A percentile compares a stretch with the other conserved stretches of the same genome.
Conservation (phyloP, 2,329 filamentous ascomycete genomes). For the Hypoxylon sp. region DNA sequence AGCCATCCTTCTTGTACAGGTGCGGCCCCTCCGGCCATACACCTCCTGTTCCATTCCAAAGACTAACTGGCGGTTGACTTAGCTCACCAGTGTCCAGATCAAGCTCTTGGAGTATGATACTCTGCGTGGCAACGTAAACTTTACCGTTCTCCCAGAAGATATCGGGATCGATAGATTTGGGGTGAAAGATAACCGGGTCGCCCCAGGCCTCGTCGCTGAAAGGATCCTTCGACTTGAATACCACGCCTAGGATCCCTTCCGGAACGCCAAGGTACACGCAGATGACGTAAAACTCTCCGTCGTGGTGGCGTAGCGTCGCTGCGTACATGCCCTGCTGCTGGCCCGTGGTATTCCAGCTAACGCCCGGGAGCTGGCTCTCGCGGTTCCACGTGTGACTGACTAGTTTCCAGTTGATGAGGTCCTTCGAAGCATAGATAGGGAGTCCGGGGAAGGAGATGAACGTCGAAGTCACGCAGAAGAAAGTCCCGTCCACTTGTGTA, state of each 20-base stretch:
- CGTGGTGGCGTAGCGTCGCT: slow-evolving; percentile 53
- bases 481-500: slow-evolving; percentile 59
- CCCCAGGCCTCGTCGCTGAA: slow-evolving; percentile 59
- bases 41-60: slow-evolving; percentile 64
- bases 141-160: slow-evolving; percentile 60
- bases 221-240: slow-evolving; percentile 60
- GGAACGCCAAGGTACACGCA: slow-evolving; percentile 50
- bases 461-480: slow-evolving; percentile 67
- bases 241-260: slow-evolving; percentile 33
- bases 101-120: slow-evolving; percentile 53
- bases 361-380: slow-evolving; percentile 59
- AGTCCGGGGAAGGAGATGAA: slow-evolving; percentile 68
- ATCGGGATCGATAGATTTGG: slow-evolving; percentile 58
- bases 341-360: slow-evolving; percentile 51
- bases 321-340: slow-evolving; percentile 56
- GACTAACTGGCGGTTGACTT: slow-evolving; percentile 49
- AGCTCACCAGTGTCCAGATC: slow-evolving; percentile 56
- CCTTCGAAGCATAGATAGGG: slow-evolving; percentile 67
- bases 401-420: slow-evolving; percentile 65
- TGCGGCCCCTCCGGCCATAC: slow-evolving; percentile 63
- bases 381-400: slow-evolving; percentile 59
- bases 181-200: slow-evolving; percentile 56
- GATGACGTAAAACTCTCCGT: slow-evolving; percentile 54
- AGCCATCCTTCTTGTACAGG: slow-evolving; percentile 61
- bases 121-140: slow-evolving; percentile 56